Conservation (phyloP, 345 rosid species). For the Pelargonium nanum region DNA sequence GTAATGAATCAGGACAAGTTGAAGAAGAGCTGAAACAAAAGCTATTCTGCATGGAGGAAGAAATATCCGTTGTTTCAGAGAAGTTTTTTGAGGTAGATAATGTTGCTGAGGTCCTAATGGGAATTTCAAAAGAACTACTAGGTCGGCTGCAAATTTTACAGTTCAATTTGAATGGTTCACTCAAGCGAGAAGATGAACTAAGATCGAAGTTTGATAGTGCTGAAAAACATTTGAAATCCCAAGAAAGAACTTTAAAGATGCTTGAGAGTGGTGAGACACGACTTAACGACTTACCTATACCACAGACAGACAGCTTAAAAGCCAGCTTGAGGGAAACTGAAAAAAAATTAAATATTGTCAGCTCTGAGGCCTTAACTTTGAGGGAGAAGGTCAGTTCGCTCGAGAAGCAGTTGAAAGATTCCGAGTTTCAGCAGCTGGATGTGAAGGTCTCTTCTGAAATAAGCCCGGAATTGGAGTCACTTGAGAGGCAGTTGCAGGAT, state of each 20-base stretch:
- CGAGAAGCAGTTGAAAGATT: conserved; percentile 44
- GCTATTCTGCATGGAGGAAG: conserved; percentile 56
- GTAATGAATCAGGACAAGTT: conserved; percentile 47
- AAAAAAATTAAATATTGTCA: conserved; percentile 33
- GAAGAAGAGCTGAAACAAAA: conserved; percentile 48
- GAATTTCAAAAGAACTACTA: conserved; percentile 59
- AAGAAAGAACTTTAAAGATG: conserved; percentile 41
- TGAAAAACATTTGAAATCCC: conserved; percentile 37
- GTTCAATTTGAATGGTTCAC: conserved; percentile 54
- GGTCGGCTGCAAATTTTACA: conserved; percentile 52
- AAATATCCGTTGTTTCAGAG: conserved; percentile 37
- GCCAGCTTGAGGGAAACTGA: conserved; percentile 53
- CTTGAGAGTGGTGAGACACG: conserved; percentile 39
- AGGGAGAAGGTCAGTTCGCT: conserved; percentile 39
- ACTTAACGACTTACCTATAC: conserved; percentile 30
- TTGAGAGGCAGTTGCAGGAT: conserved; percentile 57
- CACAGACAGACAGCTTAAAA: conserved; percentile 43
- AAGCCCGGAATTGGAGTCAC: conserved; percentile 26
- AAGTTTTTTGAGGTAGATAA: conserved; percentile 65
- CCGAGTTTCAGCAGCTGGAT: conserved; percentile 21
- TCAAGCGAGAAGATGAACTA: conserved; percentile 43
- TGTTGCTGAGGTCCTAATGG: conserved; percentile 55
- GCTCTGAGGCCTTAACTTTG: conserved; percentile 41
- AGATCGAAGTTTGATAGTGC: conserved; percentile 38
- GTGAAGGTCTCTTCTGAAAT: conserved; percentile 9